Conservation (phyloP, 1,284 basidiomycete species). For the Cutaneotrichosporon spelunceum region DNA sequence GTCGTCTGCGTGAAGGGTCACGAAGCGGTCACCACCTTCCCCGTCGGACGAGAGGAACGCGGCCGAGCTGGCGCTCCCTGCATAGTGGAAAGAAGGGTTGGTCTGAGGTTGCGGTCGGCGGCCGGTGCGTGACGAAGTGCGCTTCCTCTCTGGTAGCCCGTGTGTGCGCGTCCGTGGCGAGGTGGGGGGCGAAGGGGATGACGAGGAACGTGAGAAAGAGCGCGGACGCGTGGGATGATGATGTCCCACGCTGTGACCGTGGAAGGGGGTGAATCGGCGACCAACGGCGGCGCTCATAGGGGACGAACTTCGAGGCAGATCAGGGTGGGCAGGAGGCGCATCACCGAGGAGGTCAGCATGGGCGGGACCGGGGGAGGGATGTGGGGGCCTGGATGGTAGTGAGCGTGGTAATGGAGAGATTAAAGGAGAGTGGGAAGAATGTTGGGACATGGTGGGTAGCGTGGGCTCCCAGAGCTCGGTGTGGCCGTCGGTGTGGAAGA, state of each 20-base stretch:
- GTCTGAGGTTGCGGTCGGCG: not conserved
- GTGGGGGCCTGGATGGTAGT: not conserved
- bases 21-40: slow-evolving; percentile 29
- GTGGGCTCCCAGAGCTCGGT: not conserved
- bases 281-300: not conserved
- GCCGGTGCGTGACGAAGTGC: not conserved
- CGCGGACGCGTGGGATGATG: not conserved
- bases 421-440: not conserved
- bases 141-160: not conserved
- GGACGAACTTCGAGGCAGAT: not conserved
- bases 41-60: slow-evolving; percentile 30
- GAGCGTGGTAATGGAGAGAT: not conserved
- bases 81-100: slow-evolving; percentile 13
- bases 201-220: not conserved
- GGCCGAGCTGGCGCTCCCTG: slow-evolving; percentile 35
- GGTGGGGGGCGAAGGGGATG: not conserved
- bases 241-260: not conserved
- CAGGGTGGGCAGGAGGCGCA: not conserved
- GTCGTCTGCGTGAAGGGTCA: slow-evolving; percentile 16
- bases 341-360: not conserved
- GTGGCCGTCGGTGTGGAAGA: not conserved
- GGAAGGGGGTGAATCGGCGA: not conserved
- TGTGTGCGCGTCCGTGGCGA: not conserved
- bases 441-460: not conserved
- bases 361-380: not conserved